phyloP scores from a whole-genome alignment of 345 rosid genomes.

The Turritis glabra region DNA sequence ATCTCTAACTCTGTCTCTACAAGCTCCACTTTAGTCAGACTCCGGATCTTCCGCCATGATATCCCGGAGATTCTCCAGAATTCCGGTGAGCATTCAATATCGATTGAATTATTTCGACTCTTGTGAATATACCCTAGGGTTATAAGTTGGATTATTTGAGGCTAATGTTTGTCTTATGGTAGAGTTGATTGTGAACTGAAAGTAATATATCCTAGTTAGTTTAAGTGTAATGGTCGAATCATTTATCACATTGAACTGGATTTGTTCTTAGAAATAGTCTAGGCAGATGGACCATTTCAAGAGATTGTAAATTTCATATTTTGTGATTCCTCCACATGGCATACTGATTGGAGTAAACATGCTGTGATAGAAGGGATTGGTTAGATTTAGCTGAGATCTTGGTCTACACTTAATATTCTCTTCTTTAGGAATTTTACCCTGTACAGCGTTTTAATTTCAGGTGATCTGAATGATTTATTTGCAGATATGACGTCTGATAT shows the following conservation, averaged over 20 bases:
- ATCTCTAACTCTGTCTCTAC: conserved; percentile 62
- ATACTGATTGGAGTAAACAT: not conserved
- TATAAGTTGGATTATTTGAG: too few species aligned
- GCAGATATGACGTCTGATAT: conserved; percentile 77
- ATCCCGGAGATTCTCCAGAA: conserved; percentile 50
- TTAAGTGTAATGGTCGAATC: not conserved
- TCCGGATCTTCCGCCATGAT: conserved; percentile 68
- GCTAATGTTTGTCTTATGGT: not conserved
- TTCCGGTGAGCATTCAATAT: conserved; percentile 46
- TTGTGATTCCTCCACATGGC: not conserved
- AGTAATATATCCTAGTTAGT: not conserved
- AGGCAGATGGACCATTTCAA: not conserved
- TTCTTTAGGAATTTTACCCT: not conserved
- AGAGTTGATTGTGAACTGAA: not conserved
- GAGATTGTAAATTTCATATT: not conserved
- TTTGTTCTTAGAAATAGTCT: not conserved
- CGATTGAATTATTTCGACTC: not conserved
- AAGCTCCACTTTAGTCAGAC: conserved; percentile 59
- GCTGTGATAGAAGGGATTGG: not conserved
- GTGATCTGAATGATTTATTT: conserved; percentile 13
- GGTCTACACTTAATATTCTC: not conserved
- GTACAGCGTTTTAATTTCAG: not conserved
- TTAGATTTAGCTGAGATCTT: too few species aligned
- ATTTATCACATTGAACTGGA: conserved; percentile 1
- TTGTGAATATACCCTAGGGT: not conserved